These are phyloP conservation scores for Diphasiastrum complanatum DNA, from an alignment of 83 land plant species.

Conservation along the genomic window DNA sequence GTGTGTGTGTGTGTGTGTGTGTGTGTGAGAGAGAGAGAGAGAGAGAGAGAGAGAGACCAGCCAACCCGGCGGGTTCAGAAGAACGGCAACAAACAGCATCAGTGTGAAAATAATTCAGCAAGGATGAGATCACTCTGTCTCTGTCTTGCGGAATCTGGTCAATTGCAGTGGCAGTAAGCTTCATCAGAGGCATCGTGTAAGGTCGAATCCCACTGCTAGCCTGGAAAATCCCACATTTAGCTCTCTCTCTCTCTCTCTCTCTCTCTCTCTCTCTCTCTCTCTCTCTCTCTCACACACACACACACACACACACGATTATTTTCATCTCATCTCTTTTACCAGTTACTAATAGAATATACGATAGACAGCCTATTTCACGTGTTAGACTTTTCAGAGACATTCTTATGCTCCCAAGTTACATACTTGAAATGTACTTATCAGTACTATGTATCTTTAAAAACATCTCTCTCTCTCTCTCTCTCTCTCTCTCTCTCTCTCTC, in stretches of 20 bases:
- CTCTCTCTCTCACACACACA: too few species aligned
- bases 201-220: constrained; percentile 84
- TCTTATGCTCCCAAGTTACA: too few species aligned
- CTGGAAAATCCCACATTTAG: constrained; percentile 36
- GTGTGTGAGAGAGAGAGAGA: constrained; percentile 29
- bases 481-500: too few species aligned
- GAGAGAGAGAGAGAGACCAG: constrained; percentile 33
- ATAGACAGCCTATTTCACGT: too few species aligned
- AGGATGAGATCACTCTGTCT: constrained; percentile 47
- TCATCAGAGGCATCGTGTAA: constrained; percentile 96
- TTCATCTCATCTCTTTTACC: too few species aligned
- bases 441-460: too few species aligned
- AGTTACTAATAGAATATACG: too few species aligned
- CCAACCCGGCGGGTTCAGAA: constrained; percentile 45
- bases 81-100: constrained; percentile 79
- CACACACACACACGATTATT: too few species aligned
- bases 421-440: too few species aligned
- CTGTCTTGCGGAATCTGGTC: constrained; percentile 84
- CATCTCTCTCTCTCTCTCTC: too few species aligned
- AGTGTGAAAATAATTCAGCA: constrained; percentile 67
- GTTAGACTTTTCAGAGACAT: too few species aligned
- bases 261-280: too few species aligned
- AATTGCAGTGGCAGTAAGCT: constrained; percentile 78
- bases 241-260: neutral
- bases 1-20: constrained; percentile 31